Evolutionary conservation across 129 eudicot species (phyloP).

Genomic region (Flaveria brownii): DNA sequence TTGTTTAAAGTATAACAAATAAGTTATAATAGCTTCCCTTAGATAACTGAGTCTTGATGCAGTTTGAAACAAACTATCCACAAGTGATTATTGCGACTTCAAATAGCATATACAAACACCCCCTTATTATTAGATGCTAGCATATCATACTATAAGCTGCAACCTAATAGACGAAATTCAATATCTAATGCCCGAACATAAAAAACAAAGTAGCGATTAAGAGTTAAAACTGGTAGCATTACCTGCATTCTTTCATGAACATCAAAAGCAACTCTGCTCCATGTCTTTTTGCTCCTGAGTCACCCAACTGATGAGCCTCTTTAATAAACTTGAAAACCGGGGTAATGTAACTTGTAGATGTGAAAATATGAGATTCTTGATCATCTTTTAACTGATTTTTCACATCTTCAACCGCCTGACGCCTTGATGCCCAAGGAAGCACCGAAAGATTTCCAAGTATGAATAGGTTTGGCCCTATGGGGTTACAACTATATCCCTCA

Average conservation of each 20-base stretch:
- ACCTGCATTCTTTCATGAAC: conserved; percentile 44
- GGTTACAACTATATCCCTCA: neutral
- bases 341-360: conserved; percentile 34
- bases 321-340: conserved; percentile 40
- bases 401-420: conserved; percentile 39
- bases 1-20: neutral
- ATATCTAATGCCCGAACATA: neutral
- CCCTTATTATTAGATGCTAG: neutral
- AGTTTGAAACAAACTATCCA: neutral
- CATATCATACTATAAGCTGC: neutral
- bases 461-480: conserved; percentile 29
- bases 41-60: too few relatives aligned
- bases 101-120: neutral
- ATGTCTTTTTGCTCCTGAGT: conserved; percentile 35
- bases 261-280: conserved; percentile 45
- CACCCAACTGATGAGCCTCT: conserved; percentile 37
- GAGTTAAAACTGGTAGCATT: neutral
- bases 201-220: neutral
- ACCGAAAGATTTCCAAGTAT: conserved; percentile 38
- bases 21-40: too few relatives aligned
- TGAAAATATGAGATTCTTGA: conserved; percentile 19
- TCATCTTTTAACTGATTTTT: conserved; percentile 28
- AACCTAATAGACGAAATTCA: neutral
- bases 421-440: conserved; percentile 38
- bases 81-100: neutral